Evolutionary conservation across 495 filamentous ascomycete species (phyloP).

Genomic region (Penicillium coprophilum): DNA sequence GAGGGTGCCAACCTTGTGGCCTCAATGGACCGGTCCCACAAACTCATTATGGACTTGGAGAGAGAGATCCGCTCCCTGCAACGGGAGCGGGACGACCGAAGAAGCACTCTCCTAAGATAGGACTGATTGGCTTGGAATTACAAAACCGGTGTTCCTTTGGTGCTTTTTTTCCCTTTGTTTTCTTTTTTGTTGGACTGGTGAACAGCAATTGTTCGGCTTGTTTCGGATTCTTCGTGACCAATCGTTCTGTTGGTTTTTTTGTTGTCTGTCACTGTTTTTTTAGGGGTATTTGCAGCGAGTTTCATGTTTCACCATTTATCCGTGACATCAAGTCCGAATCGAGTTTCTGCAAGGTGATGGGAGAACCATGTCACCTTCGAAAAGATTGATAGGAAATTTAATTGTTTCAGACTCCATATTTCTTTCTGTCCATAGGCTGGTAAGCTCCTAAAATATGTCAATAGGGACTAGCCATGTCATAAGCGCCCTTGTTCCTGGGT

Average conservation of each 20-base stretch:
- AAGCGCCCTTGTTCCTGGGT: conserved; percentile 37
- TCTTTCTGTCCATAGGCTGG: conserved; percentile 23
- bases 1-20: conserved; percentile 65
- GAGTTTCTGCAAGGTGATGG: conserved; percentile 35
- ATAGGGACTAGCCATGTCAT: conserved; percentile 36
- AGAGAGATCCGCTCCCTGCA: conserved; percentile 59
- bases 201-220: conserved; percentile 20
- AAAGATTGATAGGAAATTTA: conserved; percentile 18
- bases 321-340: conserved; percentile 35
- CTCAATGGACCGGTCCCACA: conserved; percentile 75
- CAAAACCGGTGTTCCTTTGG: conserved; percentile 14
- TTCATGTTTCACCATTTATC: conserved; percentile 38
- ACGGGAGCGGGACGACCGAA: conserved; percentile 40
- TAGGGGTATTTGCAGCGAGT: conserved; percentile 24
- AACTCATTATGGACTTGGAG: conserved; percentile 60
- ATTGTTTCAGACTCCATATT: conserved; percentile 23
- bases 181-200: background rate
- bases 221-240: conserved; percentile 25
- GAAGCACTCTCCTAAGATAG: conserved; percentile 35
- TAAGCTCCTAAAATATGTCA: conserved; percentile 31
- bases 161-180: background rate
- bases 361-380: conserved; percentile 26
- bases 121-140: conserved; percentile 6
- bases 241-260: conserved; percentile 19
- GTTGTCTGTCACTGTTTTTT: conserved; percentile 20